A percentile compares a stretch with the other conserved stretches of the same genome.
These are phyloP conservation scores for Hygrophorus russula DNA, from an alignment of 768 basidiomycete species.

Conservation along the genomic window DNA sequence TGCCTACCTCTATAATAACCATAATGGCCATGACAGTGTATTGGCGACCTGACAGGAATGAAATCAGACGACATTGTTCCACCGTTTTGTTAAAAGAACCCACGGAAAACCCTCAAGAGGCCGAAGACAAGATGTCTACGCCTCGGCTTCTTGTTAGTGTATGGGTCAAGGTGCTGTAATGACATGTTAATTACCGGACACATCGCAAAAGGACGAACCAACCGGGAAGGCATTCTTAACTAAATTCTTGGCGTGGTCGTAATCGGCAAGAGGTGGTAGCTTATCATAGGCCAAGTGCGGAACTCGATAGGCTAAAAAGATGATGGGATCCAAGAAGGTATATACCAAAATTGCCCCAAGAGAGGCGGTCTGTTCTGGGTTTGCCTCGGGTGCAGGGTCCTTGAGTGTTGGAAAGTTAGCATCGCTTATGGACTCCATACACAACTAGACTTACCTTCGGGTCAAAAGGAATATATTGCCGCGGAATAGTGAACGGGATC, in stretches of 20 bases:
- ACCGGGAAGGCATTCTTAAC: too few relatives aligned
- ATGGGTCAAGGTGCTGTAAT: conserved; percentile 1
- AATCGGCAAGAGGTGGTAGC: conserved; percentile 51
- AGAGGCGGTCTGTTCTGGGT: conserved; percentile 6
- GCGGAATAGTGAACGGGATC: conserved; percentile 41
- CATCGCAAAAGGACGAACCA: too few relatives aligned
- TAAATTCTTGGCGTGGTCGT: conserved; percentile 21
- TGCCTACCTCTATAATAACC: conserved; percentile 11
- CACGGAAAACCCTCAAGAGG: conserved; percentile 27
- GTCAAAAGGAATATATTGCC: conserved; percentile 43
- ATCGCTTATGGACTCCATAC: not conserved
- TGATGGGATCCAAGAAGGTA: conserved; percentile 42
- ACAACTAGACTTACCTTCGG: conserved; percentile 22
- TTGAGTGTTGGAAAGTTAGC: not conserved
- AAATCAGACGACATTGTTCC: not conserved
- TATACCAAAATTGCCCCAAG: conserved; percentile 16
- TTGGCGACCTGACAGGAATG: conserved; percentile 13
- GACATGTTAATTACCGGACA: too few relatives aligned
- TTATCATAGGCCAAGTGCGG: conserved; percentile 36
- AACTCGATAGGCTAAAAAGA: conserved; percentile 31
- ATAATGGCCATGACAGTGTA: conserved; percentile 19
- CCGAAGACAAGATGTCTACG: conserved; percentile 10
- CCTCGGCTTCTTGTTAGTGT: conserved; percentile 14
- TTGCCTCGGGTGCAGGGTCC: conserved; percentile 3
- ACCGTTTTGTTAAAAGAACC: not conserved